Evolutionary conservation across 2,329 filamentous ascomycete genomes (phyloP), one percentile per base, ranked within the genome.

Genomic region (Penicillium sclerotigenum): DNA sequence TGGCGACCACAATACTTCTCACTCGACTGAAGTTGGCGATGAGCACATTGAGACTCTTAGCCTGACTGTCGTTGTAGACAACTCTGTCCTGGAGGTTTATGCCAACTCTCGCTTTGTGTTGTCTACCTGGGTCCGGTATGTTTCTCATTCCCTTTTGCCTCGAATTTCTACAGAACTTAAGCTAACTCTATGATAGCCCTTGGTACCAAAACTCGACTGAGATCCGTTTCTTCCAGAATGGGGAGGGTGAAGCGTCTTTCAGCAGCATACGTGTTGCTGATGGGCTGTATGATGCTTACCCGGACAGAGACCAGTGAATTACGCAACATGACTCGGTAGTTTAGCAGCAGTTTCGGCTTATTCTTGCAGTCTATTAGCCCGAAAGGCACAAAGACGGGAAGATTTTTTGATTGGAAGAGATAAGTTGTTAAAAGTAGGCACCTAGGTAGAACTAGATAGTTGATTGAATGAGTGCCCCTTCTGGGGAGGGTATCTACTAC

Each of bases 341-440:
- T 18, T 18, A n/a, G 24, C 9, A 13, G 9, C 9, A 28, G 2
- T 2, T 7, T 8, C 11, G 5, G 5, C 9, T n/a, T 26, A n/a
- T 9, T 1, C 2, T n/a, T 1, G 6, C 4, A 11, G 1, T 4
- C 24, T 5, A 11, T n/a, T 2, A 4, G 0, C 7, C 1, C 1
- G 37, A 16, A 24, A 4, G 13, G 16, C 4, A 24, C 6, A 14
- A 0, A 40, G 20, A n/a, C n/a, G 7, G 5, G 7, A 16, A 3
- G 13, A 9, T 1, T 24, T 40, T 7, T n/a, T 16, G 20, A 11
- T 16, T 9, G 36, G 20, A 24, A 41, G 8, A 5, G 20, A 24
- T 14, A 41, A 5, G 20, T 4, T 24, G 7, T 41, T 5, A 9
- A 4, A 16, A 24, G 2, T 24, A 24, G n/a, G n/a, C n/a, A n/a